phyloP scores from a whole-genome alignment of 163 green algal species.

The Prototheca wickerhamii region DNA sequence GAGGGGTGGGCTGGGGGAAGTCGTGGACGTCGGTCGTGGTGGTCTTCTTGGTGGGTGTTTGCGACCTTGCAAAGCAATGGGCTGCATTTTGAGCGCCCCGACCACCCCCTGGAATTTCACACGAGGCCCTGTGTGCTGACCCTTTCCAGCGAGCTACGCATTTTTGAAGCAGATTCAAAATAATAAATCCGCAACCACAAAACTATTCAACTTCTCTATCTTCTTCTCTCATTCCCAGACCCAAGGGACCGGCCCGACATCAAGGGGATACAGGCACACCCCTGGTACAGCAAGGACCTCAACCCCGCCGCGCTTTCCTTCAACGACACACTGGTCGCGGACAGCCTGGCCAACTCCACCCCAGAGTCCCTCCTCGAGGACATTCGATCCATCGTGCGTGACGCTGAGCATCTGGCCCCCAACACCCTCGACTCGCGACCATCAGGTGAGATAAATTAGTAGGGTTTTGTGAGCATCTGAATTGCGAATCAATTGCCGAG shows the following conservation, averaged over 20 bases:
- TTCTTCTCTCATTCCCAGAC: neutral
- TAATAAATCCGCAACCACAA: neutral
- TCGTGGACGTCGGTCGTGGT: neutral
- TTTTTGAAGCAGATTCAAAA: neutral
- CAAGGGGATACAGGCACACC: constrained; percentile 12
- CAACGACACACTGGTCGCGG: constrained; percentile 16
- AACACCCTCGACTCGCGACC: too few relatives aligned
- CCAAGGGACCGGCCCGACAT: neutral
- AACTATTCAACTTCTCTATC: too few relatives aligned
- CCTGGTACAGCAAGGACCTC: constrained; percentile 11
- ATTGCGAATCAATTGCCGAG: too few relatives aligned
- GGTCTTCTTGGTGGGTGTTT: neutral
- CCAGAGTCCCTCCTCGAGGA: neutral
- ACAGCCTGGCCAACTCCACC: constrained; percentile 3
- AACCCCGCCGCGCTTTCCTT: constrained; percentile 16
- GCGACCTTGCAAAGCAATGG: neutral
- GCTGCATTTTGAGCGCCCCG: neutral
- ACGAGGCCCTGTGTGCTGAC: neutral
- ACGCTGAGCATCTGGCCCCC: neutral
- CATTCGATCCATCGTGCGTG: constrained; percentile 1
- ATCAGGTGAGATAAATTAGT: too few relatives aligned
- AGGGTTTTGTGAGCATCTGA: too few relatives aligned
- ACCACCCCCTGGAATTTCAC: neutral
- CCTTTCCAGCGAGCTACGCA: too few relatives aligned
- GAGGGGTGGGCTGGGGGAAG: neutral